Conservation (phyloP, 257 asterid species). For the Solanum chilense region DNA sequence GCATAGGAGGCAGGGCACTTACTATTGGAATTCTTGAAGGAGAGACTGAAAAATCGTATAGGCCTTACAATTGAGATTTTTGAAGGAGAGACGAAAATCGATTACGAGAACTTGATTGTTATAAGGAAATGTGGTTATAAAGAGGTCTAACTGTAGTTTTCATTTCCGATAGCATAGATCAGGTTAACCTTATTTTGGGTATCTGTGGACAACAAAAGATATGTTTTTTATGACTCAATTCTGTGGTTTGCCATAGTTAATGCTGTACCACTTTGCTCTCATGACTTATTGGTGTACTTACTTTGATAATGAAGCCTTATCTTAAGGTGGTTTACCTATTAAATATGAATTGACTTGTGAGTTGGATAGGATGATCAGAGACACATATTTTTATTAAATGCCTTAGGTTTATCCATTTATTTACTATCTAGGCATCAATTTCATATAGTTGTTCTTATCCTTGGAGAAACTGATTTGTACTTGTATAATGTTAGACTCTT, state of each 20-base stretch:
- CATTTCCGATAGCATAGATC: neutral
- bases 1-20: neutral
- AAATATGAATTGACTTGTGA: neutral
- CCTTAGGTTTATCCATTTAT: neutral
- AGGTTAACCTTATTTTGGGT: neutral
- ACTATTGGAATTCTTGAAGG: neutral
- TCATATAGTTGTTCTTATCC: neutral
- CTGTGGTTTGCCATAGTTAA: neutral
- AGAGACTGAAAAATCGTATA: neutral
- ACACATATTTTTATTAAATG: neutral
- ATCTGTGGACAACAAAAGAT: neutral
- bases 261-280: neutral
- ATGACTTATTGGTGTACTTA: neutral
- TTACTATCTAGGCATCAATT: neutral
- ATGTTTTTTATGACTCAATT: neutral
- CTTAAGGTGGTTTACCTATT: neutral
- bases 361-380: neutral
- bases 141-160: neutral
- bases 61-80: neutral
- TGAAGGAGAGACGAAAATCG: neutral
- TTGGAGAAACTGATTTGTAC: neutral
- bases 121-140: neutral
- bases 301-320: neutral
- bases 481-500: neutral
- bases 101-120: neutral